Percentiles rank a stretch among this genome's conserved stretches.
Conservation (phyloP, 176 grass and related monocot genomes). For the Phragmites australis region DNA sequence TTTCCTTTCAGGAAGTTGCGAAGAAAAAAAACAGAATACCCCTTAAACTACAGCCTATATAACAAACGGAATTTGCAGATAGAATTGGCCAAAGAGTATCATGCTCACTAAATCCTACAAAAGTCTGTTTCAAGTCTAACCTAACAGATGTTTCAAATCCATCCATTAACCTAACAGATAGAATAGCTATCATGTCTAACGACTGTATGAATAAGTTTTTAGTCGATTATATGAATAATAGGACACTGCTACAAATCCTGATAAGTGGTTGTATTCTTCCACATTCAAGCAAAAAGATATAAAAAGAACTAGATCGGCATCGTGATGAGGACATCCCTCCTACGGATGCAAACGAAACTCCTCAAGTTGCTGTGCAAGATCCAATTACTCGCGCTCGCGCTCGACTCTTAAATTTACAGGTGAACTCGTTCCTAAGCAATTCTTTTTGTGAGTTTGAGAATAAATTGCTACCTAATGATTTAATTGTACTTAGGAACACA, state of each 20-base stretch:
- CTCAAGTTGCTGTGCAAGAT: too few species aligned
- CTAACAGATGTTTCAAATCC: too few species aligned
- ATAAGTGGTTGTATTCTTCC: not conserved
- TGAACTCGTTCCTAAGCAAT: too few species aligned
- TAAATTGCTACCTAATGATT: too few species aligned
- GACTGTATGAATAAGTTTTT: not conserved
- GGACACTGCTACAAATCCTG: not conserved
- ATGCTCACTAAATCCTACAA: not conserved
- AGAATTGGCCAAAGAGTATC: not conserved
- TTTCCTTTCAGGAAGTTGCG: not conserved
- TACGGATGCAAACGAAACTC: too few species aligned
- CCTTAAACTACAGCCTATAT: not conserved
- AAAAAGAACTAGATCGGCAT: not conserved
- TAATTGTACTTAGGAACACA: too few species aligned
- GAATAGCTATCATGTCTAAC: not conserved
- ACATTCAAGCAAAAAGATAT: slow-evolving; percentile 6
- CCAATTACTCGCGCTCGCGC: too few species aligned
- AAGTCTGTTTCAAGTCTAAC: not conserved
- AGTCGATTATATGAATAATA: not conserved
- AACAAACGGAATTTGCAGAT: not conserved
- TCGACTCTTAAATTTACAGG: too few species aligned
- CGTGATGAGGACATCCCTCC: too few species aligned
- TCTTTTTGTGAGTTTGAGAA: too few species aligned
- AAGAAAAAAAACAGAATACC: not conserved
- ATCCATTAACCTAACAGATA: not conserved